Evolutionary conservation across 208 protist genomes (phyloP).

Genomic region (Spongospora subterranea): DNA sequence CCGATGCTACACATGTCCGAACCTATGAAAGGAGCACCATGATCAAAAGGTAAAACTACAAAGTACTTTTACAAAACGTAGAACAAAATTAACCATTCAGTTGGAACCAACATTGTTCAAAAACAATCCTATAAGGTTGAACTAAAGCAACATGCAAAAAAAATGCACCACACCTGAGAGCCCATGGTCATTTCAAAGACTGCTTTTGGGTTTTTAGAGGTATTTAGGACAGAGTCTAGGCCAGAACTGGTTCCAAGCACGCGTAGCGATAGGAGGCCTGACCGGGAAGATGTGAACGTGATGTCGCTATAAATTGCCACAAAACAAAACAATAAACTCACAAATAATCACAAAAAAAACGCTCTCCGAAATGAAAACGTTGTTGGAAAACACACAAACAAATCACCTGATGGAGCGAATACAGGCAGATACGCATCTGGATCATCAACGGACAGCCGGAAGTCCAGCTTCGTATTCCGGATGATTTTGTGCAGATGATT

Average conservation of each 20-base stretch:
- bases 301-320: too few relatives aligned
- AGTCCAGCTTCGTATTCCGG: constrained; percentile 20
- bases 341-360: too few relatives aligned
- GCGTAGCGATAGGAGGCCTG: not conserved
- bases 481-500: constrained; percentile 43
- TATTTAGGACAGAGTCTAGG: not conserved
- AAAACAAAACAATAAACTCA: too few relatives aligned
- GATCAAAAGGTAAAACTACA: too few relatives aligned
- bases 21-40: not conserved
- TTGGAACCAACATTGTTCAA: too few relatives aligned
- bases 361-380: not conserved
- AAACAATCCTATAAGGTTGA: too few relatives aligned
- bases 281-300: too few relatives aligned
- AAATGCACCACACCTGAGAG: not conserved
- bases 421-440: not conserved
- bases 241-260: constrained; percentile 25
- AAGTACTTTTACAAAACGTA: too few relatives aligned
- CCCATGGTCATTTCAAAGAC: not conserved
- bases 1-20: not conserved
- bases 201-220: not conserved
- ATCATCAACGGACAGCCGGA: not conserved
- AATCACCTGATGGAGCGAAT: not conserved
- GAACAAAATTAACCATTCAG: too few relatives aligned
- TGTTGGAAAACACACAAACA: not conserved
- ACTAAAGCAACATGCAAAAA: not conserved